Conservation (phyloP, 75 land plant genomes). For the Pseudotsuga menziesii region DNA sequence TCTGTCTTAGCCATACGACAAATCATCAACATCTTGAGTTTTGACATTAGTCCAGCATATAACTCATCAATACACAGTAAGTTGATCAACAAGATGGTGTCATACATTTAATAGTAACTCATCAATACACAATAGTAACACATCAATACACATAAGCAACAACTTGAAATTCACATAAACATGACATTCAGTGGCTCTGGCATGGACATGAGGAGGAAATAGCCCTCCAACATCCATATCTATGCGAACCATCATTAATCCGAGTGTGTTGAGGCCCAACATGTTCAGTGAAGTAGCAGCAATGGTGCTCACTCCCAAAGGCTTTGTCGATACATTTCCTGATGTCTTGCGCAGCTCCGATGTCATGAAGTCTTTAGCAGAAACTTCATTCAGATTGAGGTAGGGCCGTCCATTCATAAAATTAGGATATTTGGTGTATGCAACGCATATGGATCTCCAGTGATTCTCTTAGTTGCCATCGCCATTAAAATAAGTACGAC, state of each 20-base stretch:
- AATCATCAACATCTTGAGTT: too few species aligned
- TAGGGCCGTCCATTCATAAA: slow-evolving; percentile 30
- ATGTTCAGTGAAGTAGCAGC: slow-evolving; percentile 16
- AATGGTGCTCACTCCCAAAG: slow-evolving; percentile 15
- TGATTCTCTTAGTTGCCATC: not conserved
- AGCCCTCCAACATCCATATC: slow-evolving; percentile 33
- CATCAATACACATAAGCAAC: too few species aligned
- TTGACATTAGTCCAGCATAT: too few species aligned
- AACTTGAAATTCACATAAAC: too few species aligned
- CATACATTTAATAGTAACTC: too few species aligned
- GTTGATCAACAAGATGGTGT: too few species aligned
- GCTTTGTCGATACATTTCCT: slow-evolving; percentile 2
- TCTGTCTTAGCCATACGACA: too few species aligned
- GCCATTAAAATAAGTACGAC: not conserved
- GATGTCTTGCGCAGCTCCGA: slow-evolving; percentile 14
- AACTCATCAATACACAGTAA: too few species aligned
- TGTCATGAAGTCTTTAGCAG: slow-evolving; percentile 31
- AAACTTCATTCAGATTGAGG: slow-evolving; percentile 21
- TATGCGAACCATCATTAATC: slow-evolving; percentile 38
- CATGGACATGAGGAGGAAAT: slow-evolving; percentile 39
- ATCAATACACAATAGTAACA: too few species aligned
- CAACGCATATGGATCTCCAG: slow-evolving; percentile 1
- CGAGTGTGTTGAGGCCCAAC: slow-evolving; percentile 49
- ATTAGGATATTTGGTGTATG: slow-evolving; percentile 15
- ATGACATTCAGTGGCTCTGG: slow-evolving; percentile 42